A percentile compares a stretch with the other conserved stretches of the same genome.
These are phyloP conservation scores for Amphicarpaea edgeworthii DNA, from an alignment of 306 rosid species.

Conservation along the genomic window DNA sequence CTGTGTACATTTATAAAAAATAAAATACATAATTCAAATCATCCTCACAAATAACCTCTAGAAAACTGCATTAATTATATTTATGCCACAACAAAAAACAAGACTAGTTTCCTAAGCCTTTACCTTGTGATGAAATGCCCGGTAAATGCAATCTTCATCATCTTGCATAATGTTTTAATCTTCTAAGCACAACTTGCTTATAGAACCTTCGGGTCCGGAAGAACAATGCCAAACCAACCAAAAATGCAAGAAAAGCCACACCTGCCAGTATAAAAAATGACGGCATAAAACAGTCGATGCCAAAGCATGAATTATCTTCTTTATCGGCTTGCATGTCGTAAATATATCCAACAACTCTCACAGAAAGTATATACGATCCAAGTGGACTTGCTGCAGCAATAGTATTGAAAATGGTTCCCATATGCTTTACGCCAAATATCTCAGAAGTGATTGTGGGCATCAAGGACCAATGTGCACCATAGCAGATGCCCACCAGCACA, in stretches of 20 bases:
- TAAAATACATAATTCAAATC: slow-evolving; percentile 23
- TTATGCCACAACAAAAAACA: slow-evolving; percentile 33
- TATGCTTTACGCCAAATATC: slow-evolving; percentile 77
- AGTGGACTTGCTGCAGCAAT: slow-evolving; percentile 80
- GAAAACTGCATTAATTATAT: slow-evolving; percentile 11
- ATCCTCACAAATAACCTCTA: slow-evolving; percentile 10
- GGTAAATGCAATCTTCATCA: slow-evolving; percentile 25
- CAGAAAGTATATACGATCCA: slow-evolving; percentile 91
- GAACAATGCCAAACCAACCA: slow-evolving; percentile 65
- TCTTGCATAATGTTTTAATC: slow-evolving; percentile 50
- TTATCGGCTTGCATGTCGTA: slow-evolving; percentile 67
- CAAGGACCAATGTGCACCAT: slow-evolving; percentile 93
- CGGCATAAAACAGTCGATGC: slow-evolving; percentile 73
- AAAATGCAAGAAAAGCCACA: slow-evolving; percentile 65
- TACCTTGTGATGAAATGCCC: slow-evolving; percentile 42
- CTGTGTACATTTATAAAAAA: not conserved
- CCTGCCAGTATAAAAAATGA: slow-evolving; percentile 79
- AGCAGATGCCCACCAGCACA: slow-evolving; percentile 78
- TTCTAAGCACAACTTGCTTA: slow-evolving; percentile 55
- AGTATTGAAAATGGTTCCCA: slow-evolving; percentile 92
- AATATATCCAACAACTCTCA: slow-evolving; percentile 74
- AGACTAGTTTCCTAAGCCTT: slow-evolving; percentile 39
- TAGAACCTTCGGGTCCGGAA: slow-evolving; percentile 76
- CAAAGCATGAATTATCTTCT: slow-evolving; percentile 60
- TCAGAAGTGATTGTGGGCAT: slow-evolving; percentile 93